Conservation (phyloP, 306 rosid species). For the Arachis hypogaea region DNA sequence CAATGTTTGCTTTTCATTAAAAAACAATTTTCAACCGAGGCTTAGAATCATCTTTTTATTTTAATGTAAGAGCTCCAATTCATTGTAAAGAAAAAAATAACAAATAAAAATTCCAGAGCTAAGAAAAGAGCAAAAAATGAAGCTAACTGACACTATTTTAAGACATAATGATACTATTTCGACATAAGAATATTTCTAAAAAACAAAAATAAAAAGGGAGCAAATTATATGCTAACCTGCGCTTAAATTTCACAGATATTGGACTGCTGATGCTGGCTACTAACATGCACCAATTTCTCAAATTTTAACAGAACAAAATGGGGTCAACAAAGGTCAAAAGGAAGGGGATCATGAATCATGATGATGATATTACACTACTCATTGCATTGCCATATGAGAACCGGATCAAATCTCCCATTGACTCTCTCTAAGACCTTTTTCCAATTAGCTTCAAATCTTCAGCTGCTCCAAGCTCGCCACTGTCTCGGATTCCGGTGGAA, state of each 20-base stretch:
- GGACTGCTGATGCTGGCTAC: conserved; percentile 49
- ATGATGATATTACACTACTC: conserved; percentile 51
- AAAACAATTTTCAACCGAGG: no score
- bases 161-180: conserved; percentile 27
- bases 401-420: conserved; percentile 50
- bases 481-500: conserved; percentile 48
- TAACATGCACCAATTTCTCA: conserved; percentile 69
- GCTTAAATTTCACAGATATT: conserved; percentile 55
- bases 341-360: conserved; percentile 29
- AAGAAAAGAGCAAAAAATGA: conserved; percentile 20
- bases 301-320: conserved; percentile 52
- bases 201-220: conserved; percentile 20
- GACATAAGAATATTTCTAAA: conserved; percentile 20
- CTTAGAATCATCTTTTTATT: no score
- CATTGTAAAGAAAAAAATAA: no score
- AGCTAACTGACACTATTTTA: neutral
- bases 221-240: conserved; percentile 48
- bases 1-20: no score
- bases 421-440: conserved; percentile 21
- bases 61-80: no score
- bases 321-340: conserved; percentile 16
- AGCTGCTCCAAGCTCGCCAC: conserved; percentile 65
- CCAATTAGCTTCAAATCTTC: conserved; percentile 61
- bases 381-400: conserved; percentile 51
- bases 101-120: neutral